A percentile compares a stretch with the other conserved stretches of the same genome.
Conservation (phyloP, 495 filamentous ascomycete genomes). For the Penicillium nucicola region DNA sequence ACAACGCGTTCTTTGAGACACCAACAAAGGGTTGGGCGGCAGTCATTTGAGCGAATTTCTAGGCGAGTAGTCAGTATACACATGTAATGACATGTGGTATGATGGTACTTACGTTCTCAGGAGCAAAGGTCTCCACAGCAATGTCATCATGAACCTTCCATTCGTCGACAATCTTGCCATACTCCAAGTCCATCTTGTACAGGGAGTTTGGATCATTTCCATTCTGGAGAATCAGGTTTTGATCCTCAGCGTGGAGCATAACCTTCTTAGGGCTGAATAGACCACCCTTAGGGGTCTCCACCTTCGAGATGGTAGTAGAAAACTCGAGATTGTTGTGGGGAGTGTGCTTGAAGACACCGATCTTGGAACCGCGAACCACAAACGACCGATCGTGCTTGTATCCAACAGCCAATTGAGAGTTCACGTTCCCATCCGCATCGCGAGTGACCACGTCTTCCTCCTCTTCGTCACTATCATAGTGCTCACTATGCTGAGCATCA, state of each 20-base stretch:
- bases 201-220: slow-evolving; percentile 79
- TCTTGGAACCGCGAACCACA: slow-evolving; percentile 93
- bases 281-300: slow-evolving; percentile 83
- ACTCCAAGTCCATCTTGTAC: slow-evolving; percentile 98
- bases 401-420: slow-evolving; percentile 95
- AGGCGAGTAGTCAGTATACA: slow-evolving; percentile 18
- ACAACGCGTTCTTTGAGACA: slow-evolving; percentile 85
- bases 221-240: slow-evolving; percentile 90
- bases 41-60: slow-evolving; percentile 98
- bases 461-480: slow-evolving; percentile 91
- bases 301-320: slow-evolving; percentile 95
- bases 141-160: slow-evolving; percentile 99
- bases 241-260: slow-evolving; percentile 93
- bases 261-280: slow-evolving; percentile 94
- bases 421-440: slow-evolving; percentile 78
- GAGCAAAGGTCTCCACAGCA: slow-evolving; percentile 81
- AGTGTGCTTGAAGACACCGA: slow-evolving; percentile 98
- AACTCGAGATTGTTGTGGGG: slow-evolving; percentile 91
- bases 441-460: slow-evolving; percentile 75
- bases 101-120: slow-evolving; percentile 63
- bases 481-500: slow-evolving; percentile 66
- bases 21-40: slow-evolving; percentile 92
- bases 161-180: slow-evolving; percentile 98
- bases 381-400: slow-evolving; percentile 98
- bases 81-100: neutral